Percentiles rank a stretch among this genome's conserved stretches.
Evolutionary conservation across 352 stramenopile species (phyloP).

Genomic region (Phytophthora rubi): DNA sequence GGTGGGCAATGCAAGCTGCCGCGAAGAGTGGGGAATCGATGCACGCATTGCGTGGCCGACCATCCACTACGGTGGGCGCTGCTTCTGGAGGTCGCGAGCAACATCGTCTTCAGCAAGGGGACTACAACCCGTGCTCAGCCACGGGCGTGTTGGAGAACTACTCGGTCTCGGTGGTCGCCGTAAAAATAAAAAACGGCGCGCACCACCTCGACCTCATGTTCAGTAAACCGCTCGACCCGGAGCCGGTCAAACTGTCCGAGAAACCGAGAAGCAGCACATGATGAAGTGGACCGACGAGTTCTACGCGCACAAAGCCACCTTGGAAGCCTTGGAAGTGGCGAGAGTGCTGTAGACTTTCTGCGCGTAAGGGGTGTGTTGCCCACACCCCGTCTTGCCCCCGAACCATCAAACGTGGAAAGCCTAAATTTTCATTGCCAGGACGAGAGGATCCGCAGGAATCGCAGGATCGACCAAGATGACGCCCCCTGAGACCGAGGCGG

Average conservation of each 20-base stretch:
- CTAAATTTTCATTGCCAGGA: conserved; percentile 27
- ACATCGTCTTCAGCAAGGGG: conserved; percentile 94
- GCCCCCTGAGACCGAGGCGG: background rate
- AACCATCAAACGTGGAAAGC: conserved; percentile 2
- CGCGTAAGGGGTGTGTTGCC: too few relatives aligned
- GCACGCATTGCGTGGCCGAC: conserved; percentile 44
- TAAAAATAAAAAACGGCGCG: too few relatives aligned
- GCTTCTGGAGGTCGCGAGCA: conserved; percentile 54
- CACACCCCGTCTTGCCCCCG: too few relatives aligned
- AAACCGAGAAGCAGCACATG: conserved; percentile 60
- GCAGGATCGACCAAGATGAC: conserved; percentile 13
- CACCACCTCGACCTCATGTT: conserved; percentile 91
- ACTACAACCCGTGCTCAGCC: conserved; percentile 85
- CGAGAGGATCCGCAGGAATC: conserved; percentile 16
- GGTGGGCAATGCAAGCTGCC: conserved; percentile 46
- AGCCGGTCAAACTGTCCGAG: conserved; percentile 43
- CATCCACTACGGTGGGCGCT: conserved; percentile 51
- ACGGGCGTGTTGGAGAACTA: conserved; percentile 68
- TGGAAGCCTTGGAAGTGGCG: too few relatives aligned
- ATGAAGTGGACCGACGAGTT: conserved; percentile 58
- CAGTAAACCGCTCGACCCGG: conserved; percentile 62
- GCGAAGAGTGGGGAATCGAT: conserved; percentile 47
- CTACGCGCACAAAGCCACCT: conserved; percentile 24
- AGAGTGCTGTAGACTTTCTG: too few relatives aligned
- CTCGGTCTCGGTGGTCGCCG: conserved; percentile 56